These are phyloP conservation scores for Pseudogymnoascus verrucosus DNA, from an alignment of 2,329 filamentous ascomycete genomes.

Conservation along the genomic window DNA sequence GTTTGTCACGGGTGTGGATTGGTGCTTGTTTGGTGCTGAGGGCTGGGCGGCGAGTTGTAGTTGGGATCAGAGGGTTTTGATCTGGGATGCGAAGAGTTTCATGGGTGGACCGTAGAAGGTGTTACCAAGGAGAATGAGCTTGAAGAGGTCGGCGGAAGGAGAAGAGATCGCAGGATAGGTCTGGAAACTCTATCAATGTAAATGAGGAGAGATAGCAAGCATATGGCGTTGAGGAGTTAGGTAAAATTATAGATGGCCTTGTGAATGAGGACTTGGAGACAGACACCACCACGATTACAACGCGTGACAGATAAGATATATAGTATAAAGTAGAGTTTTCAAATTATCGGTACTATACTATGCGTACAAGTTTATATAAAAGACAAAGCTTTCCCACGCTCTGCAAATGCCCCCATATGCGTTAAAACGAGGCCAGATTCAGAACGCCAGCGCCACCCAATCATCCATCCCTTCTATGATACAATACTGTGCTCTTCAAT, in stretches of 20 bases:
- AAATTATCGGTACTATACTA: slow-evolving; percentile 7
- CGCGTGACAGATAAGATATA: no score
- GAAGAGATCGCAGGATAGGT: no score
- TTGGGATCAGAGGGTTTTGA: slow-evolving; percentile 84
- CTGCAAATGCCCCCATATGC: not conserved
- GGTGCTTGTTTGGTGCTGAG: slow-evolving; percentile 92
- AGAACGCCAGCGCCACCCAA: slow-evolving; percentile 6
- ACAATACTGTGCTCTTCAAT: not conserved
- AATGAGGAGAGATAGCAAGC: not conserved
- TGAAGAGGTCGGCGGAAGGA: not conserved
- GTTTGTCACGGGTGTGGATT: slow-evolving; percentile 93
- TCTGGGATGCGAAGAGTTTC: slow-evolving; percentile 78
- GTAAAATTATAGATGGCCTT: not conserved
- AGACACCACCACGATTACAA: not conserved
- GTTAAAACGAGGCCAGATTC: not conserved
- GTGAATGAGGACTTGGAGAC: not conserved
- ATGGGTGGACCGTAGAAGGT: slow-evolving; percentile 36
- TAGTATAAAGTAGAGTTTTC: slow-evolving; percentile 6
- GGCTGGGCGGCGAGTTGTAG: slow-evolving; percentile 93
- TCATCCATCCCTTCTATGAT: not conserved
- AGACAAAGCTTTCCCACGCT: slow-evolving; percentile 2
- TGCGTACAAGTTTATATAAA: slow-evolving; percentile 2
- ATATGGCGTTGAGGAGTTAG: slow-evolving; percentile 3
- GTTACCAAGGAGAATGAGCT: not conserved
- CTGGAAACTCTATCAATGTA: not conserved